Evolutionary conservation across 768 basidiomycete species (phyloP), one percentile per base, ranked within the genome.

Genomic region (Russula griseocarnosa): DNA sequence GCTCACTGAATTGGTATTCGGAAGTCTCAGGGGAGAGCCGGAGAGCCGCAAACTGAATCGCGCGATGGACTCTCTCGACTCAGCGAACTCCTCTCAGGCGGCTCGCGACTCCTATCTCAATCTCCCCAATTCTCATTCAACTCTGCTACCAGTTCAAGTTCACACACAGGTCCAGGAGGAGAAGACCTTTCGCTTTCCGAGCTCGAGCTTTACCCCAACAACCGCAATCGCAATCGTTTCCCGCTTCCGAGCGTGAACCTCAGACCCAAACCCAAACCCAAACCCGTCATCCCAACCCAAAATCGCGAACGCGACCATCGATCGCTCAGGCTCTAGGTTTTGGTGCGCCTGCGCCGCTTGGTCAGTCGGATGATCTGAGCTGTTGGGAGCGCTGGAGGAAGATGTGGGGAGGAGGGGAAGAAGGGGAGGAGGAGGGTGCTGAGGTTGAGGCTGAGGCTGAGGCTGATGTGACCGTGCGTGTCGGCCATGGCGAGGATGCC

Each of bases 141-240:
- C 49, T 40, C 38, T 8, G 36, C 11, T 1, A 40, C 2, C 5
- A 40, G 38, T 2, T 71, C 73, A 7, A 67, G 64, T 50, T 74
- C 72, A 13, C 69, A 74, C 61, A 79, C 79, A 2, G 80, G 78
- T 6, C 78, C 74, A 20, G 77, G 78, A 18, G 78, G 77, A 38
- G 78, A 77, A 64, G 84, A 85, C 71, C 76, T 85, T 3, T 85
- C 83, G 7, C 72, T 85, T 51, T 83, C 84, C 1, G 84, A 85
- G 63, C 78, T 85, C 5, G 83, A 85, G 62, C 78, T 85, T 5
- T 83, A 80, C 20, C 69, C 83, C 44, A 70, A 74, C 54, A 77
- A 81, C 60, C 74, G 67, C 28, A 30, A 30, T 30, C 28, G 28
- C 28, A 30, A 30, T 60, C 74, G 67, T 4, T 71, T 20, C 62